A percentile compares a stretch with the other conserved stretches of the same genome.
These are phyloP conservation scores for Pythium periplocum DNA, from an alignment of 352 stramenopile species.

Conservation along the genomic window DNA sequence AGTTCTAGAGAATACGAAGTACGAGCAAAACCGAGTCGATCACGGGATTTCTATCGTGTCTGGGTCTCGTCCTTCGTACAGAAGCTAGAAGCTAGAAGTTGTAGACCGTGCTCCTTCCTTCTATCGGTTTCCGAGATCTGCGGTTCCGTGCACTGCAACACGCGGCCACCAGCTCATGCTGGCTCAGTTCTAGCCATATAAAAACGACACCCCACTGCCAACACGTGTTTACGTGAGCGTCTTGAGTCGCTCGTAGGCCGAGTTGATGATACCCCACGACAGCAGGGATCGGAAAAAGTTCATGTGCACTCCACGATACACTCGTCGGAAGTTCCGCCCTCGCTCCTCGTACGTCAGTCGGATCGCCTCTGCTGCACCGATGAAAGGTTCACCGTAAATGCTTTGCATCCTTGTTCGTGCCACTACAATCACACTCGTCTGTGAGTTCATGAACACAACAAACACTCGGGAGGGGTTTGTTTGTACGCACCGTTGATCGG, in stretches of 20 bases:
- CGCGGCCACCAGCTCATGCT: neutral
- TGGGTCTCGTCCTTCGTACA: too few relatives aligned
- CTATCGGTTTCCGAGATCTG: too few relatives aligned
- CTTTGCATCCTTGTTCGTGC: slow-evolving; percentile 81
- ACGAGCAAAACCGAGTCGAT: too few relatives aligned
- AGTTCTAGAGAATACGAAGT: too few relatives aligned
- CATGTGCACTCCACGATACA: slow-evolving; percentile 86
- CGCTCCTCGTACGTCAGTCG: slow-evolving; percentile 70
- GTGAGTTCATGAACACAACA: slow-evolving; percentile 5
- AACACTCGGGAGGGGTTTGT: neutral
- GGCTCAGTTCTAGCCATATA: neutral
- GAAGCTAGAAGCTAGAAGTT: too few relatives aligned
- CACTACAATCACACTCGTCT: slow-evolving; percentile 25
- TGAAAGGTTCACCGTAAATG: slow-evolving; percentile 60
- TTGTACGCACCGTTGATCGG: slow-evolving; percentile 65
- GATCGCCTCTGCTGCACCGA: slow-evolving; percentile 50
- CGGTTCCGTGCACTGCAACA: too few relatives aligned
- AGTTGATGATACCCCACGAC: slow-evolving; percentile 90
- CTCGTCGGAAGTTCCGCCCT: slow-evolving; percentile 37
- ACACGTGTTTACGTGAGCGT: slow-evolving; percentile 38
- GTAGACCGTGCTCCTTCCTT: too few relatives aligned
- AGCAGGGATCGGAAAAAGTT: slow-evolving; percentile 86
- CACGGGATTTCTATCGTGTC: too few relatives aligned
- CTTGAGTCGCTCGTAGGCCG: slow-evolving; percentile 85
- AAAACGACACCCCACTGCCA: neutral